Evolutionary conservation across 148 eudicot species (phyloP).

Genomic region (Suaeda aralocaspica): DNA sequence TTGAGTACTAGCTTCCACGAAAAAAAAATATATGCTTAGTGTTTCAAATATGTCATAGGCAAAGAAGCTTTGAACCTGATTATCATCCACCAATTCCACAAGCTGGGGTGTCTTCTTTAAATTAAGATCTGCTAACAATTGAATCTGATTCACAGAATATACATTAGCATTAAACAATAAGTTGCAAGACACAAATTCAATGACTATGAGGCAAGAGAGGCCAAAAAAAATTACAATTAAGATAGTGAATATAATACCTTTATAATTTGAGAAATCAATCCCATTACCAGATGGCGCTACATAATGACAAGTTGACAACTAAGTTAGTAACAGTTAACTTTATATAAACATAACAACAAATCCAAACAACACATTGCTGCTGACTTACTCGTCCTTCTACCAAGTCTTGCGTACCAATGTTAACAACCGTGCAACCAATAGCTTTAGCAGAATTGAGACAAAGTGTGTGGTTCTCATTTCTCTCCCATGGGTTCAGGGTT

Average conservation of each 20-base stretch:
- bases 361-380: neutral
- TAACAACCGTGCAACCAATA: constrained; percentile 93
- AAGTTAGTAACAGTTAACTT: constrained; percentile 17
- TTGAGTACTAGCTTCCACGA: neutral
- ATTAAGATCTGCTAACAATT: constrained; percentile 68
- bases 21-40: neutral
- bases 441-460: constrained; percentile 97
- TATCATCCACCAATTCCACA: constrained; percentile 74
- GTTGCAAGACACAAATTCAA: neutral
- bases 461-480: constrained; percentile 88
- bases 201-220: neutral
- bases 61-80: constrained; percentile 34
- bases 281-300: constrained; percentile 82
- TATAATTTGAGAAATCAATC: constrained; percentile 73
- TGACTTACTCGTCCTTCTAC: constrained; percentile 78
- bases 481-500: constrained; percentile 89
- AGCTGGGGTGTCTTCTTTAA: constrained; percentile 85
- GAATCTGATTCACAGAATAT: constrained; percentile 45
- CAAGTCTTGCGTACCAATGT: constrained; percentile 83
- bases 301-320: constrained; percentile 23
- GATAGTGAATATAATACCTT: constrained; percentile 42
- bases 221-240: neutral
- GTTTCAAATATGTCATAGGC: neutral
- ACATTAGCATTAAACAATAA: neutral
- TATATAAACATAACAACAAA: constrained; percentile 1